Percentiles rank a stretch among this genome's conserved stretches.
These are phyloP conservation scores for Eucalyptus curtisii DNA, from an alignment of 345 rosid genomes.

Conservation along the genomic window DNA sequence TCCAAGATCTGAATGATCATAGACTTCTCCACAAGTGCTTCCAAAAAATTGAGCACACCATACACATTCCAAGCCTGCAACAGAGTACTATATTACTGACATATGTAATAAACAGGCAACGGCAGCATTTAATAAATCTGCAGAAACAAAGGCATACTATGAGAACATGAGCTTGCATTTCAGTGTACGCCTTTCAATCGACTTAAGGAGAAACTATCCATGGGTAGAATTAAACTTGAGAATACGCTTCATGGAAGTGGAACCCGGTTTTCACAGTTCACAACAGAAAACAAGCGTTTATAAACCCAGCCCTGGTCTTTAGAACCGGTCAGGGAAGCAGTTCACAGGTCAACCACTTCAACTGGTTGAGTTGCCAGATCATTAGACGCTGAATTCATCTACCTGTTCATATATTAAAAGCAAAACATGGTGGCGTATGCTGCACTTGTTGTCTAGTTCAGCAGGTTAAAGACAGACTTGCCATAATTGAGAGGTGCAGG, in stretches of 20 bases:
- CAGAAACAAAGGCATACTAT: neutral
- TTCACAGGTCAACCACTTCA: neutral
- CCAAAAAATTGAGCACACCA: slow-evolving; percentile 97
- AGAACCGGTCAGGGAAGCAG: neutral
- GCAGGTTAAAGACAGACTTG: neutral
- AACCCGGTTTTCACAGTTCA: neutral
- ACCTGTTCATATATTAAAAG: neutral
- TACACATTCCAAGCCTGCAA: slow-evolving; percentile 93
- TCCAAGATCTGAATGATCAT: slow-evolving; percentile 74
- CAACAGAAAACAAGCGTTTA: neutral
- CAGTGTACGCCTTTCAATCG: neutral
- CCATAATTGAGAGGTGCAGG: neutral
- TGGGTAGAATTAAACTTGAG: neutral
- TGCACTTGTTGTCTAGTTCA: neutral
- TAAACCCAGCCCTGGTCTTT: neutral
- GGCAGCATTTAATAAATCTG: neutral
- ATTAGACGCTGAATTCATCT: neutral
- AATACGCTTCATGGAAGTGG: neutral
- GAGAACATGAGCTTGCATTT: neutral
- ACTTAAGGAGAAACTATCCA: neutral
- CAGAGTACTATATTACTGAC: neutral
- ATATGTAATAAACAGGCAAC: neutral
- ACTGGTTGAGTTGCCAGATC: neutral
- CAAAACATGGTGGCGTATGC: neutral
- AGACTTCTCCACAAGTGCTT: slow-evolving; percentile 96